phyloP scores from a whole-genome alignment of 2,329 filamentous ascomycete genomes.

The Tolypocladium capitatum region DNA sequence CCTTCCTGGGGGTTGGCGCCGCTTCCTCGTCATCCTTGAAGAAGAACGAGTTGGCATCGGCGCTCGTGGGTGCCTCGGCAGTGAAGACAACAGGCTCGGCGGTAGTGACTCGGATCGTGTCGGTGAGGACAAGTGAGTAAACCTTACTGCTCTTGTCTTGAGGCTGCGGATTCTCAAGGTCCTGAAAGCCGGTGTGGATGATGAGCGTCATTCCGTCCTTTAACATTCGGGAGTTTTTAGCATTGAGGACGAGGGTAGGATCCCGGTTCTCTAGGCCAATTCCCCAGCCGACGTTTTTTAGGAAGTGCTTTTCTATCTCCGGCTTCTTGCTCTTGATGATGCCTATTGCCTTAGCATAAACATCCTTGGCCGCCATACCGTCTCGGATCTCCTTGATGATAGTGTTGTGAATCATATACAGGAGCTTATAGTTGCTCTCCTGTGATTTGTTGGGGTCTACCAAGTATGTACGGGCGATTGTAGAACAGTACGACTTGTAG shows the following conservation, averaged over 20 bases:
- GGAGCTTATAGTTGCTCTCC: constrained; percentile 84
- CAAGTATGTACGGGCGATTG: constrained; percentile 85
- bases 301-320: constrained; percentile 86
- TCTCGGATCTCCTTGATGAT: constrained; percentile 85
- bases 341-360: constrained; percentile 75
- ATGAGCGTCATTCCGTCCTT: constrained; percentile 97
- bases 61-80: constrained; percentile 77
- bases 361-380: constrained; percentile 72
- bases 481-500: constrained; percentile 91
- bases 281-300: constrained; percentile 82
- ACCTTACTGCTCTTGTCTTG: constrained; percentile 82
- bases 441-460: constrained; percentile 96
- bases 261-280: constrained; percentile 90
- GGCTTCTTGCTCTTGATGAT: constrained; percentile 84
- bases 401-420: constrained; percentile 73
- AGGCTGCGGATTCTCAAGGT: constrained; percentile 74
- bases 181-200: constrained; percentile 78
- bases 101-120: constrained; percentile 79
- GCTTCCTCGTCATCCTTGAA: constrained; percentile 94
- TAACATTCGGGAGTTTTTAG: constrained; percentile 68
- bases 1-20: constrained; percentile 75
- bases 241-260: constrained; percentile 68
- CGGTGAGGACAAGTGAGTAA: constrained; percentile 82
- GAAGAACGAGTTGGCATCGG: constrained; percentile 94
- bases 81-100: constrained; percentile 82